Evolutionary conservation across 148 eudicot genomes (phyloP), one percentile per base, ranked within the genome.

Genomic region (Vaccinium darrowii): DNA sequence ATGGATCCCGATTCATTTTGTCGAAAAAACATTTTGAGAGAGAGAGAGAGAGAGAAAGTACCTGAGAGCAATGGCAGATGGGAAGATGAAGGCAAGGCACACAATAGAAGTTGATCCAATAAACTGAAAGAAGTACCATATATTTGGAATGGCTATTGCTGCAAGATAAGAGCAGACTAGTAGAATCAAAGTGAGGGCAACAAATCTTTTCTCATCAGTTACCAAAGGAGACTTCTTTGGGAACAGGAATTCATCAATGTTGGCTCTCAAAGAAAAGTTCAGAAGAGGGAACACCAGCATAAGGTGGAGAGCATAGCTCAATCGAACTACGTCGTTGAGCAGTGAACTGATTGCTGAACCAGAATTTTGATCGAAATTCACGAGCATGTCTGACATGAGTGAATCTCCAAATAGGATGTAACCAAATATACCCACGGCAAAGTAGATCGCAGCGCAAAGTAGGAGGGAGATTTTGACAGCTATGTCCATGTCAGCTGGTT

Each of bases 341-440:
- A 92, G 76, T 19, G 91, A 89, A 25, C 89, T 89, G 0, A 90
- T 39, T 18, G 84, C 50, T 6, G 94, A 89, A 77, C 88, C 93
- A 18, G 95, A 88, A 30, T 86, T 87, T 73, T 85, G 88, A 84
- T 96, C 99, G n/a, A 96, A 96, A 84, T 95, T 95, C 52, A 96
- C 94, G 1, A 96, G 95, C 84, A 96, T 93, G 90, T 96, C 99
- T 1, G 95, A 84, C 90, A 93, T 94, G 51, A 90, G 91, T 25
- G 95, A 88, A 21, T 96, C 98, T 5, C 99, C 99, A n/a, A 96
- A 96, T 27, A 96, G 85, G 67, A 96, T 97, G 89, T 95, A 96
- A 15, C 98, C 98, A 16, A 94, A 96, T 30, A 95, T 85, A 7
- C 99, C 99, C 13, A 96, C 91, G 0, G 93, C 76, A 71, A 92